Base-by-base conservation (phyloP, 2,329 filamentous ascomycete species). In the Trichophyton equinum region DNA sequence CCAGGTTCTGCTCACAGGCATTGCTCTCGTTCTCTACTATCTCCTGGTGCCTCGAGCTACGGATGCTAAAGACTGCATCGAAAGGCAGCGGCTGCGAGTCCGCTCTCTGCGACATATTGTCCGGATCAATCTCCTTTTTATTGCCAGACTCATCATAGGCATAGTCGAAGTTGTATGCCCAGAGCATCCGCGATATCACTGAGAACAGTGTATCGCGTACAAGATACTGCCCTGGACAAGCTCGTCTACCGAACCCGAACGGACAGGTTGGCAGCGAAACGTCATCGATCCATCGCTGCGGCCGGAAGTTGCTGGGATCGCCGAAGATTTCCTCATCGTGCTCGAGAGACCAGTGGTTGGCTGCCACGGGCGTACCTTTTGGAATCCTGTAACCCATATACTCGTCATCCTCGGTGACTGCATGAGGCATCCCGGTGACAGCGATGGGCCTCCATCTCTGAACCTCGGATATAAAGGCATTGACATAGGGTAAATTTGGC, bases 101-200 rank as follows among this genome's bases (percentile, higher is more conserved):
- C 3, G 1, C n/a, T 3, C 13, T 9, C 33, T 63, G 62, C 0
- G 60, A 66, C 49, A 70, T 67, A 33, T 65, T 62, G 30, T 63
- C 63, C 47, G 69, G 66, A 20, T 70, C 65, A 1, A 72, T 64
- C 1, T 62, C 33, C 8, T 61, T 61, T 3, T 49, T 57, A 38
- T 74, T 73, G 3, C 66, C 67, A 20, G 63, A 51, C 8, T 60
- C 25, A 11, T 61, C 59, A 2, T 47, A 47, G 44, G 49, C 62
- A n/a, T 59, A 27, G 3, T 46, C 49, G 20, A 70, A 64, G 47
- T 68, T 59, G 57, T 65, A 71, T 2, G 58, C 67, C 60, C 81
- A 75, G 61, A 84, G 79, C 76, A 84, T 80, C 36, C 81, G 72
- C 0, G 79, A 77, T 61, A 84, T 80, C n/a, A 81, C 81, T 62